Percentiles rank a stretch among this genome's conserved stretches.
Conservation (phyloP, 2,329 filamentous ascomycete species). For the Trematosphaeria pertusa region DNA sequence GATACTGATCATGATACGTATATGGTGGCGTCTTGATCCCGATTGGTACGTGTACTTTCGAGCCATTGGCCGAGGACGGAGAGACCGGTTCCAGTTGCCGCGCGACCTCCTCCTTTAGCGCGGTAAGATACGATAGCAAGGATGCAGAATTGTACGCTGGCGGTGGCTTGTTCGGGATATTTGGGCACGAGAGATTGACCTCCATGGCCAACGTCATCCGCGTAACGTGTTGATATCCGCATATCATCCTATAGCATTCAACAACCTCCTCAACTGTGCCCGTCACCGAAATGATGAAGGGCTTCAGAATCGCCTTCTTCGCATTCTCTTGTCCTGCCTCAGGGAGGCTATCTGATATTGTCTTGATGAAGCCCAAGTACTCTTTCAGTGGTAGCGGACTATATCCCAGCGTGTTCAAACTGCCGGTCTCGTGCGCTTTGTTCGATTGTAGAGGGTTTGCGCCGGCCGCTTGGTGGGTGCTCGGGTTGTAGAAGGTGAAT, state of each 20-base stretch:
- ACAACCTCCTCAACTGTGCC: constrained; percentile 66
- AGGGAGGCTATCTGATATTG: constrained; percentile 49
- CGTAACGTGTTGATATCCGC: constrained; percentile 37
- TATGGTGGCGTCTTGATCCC: constrained; percentile 81
- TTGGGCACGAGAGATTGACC: constrained; percentile 80
- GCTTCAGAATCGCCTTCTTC: constrained; percentile 52
- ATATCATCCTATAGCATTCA: constrained; percentile 62
- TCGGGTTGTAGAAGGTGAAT: constrained; percentile 68
- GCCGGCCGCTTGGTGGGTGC: constrained; percentile 36
- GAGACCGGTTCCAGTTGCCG: constrained; percentile 14
- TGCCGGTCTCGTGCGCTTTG: constrained; percentile 35
- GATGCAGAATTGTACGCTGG: constrained; percentile 69
- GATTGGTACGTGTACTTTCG: constrained; percentile 50
- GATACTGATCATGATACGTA: constrained; percentile 72
- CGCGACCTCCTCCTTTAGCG: constrained; percentile 49
- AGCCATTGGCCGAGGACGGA: constrained; percentile 9
- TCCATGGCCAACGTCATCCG: constrained; percentile 69
- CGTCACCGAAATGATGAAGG: constrained; percentile 74
- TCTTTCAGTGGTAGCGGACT: constrained; percentile 66
- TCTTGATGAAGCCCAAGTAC: constrained; percentile 65
- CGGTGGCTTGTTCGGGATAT: constrained; percentile 72
- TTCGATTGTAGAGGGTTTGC: constrained; percentile 25
- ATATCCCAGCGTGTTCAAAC: constrained; percentile 77
- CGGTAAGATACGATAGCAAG: constrained; percentile 63
- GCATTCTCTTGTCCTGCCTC: neutral